Evolutionary conservation across 2,329 filamentous ascomycete genomes (phyloP), one percentile per base, ranked within the genome.

Genomic region (Colletotrichum liaoningense): DNA sequence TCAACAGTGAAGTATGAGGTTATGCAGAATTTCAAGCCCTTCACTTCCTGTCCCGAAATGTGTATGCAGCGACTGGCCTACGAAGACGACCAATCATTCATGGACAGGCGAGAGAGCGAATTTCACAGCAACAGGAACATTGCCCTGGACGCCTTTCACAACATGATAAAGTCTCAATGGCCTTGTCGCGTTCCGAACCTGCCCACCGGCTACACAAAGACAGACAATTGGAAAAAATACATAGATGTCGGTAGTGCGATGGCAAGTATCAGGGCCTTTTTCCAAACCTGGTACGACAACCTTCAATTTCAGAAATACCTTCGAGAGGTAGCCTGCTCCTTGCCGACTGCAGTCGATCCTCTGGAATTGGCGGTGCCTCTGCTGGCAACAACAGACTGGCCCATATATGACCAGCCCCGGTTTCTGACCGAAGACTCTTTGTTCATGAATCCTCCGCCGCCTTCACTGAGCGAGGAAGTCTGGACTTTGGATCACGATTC

Each of bases 251-350:
- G 4, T 2, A 8, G 5, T 16, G 54, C n/a, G 26, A 4, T 33
- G 11, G 33, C 22, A 19, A 14, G 5, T 2, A 26, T 62, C 30
- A 22, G 11, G 22, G 2, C 12, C 7, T 46, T 2, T 19, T 68
- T 68, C 42, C 9, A 68, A 22, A 68, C 14, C 4, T 81, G 79
- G 78, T 77, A 74, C 63, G 68, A 79, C 22, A 82, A 82, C 67
- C 56, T 62, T n/a, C 63, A 75, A 12, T 76, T 81, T 42, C 24
- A 62, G n/a, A 4, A 71, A 11, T 81, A 81, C 67, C 69, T 82
- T 9, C 30, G 30, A n/a, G 19, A 11, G 22, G 6, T 59, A 9
- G n/a, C 30, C 3, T 6, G 22, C 30, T 11, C 2, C 11, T 33
- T 59, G n/a, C 57, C 57, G 5, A 35, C 57, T 24, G 30, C 12